Evolutionary conservation across 768 basidiomycete species (phyloP), one percentile per base, ranked within the genome.

Genomic region (Lactarius psammicola): DNA sequence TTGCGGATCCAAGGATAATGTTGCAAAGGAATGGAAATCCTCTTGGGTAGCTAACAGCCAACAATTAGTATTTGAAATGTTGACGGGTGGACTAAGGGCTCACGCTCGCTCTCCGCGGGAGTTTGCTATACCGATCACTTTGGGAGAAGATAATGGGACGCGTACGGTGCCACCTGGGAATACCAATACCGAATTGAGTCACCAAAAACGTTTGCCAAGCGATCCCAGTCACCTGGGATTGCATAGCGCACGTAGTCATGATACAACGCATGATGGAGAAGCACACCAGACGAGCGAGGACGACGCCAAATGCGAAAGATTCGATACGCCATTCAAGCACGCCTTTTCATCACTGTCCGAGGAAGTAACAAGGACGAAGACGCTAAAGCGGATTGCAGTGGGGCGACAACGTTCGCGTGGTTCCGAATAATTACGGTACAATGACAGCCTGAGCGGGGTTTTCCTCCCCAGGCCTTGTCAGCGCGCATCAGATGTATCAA

Each of bases 91-190:
- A n/a, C n/a, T n/a, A n/a, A 56, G 38, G 62, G 70, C 77, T 34
- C 73, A 89, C 92, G 82, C 82, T 76, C 92, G 80, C 71, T 87
- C 87, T 49, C 92, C 92, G 53, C 93, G 82, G 26, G 89, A 89
- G 64, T 82, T 87, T 7, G 86, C 85, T 38, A 88, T 80, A 15
- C 92, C 92, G 63, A 93, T 87, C 57, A 94, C 81, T 70, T 90
- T 91, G 1, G 90, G 86, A 30, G 90, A 90, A 40, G 82, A 81
- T 34, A 94, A 77, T 58, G 89, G 89, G 42, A 94, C 78, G 66
- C 92, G 84, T 31, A 84, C 81, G 55, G 81, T 78, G 31, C 89
- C 89, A 60, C 83, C 89, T 88, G 69, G n/a, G 55, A 23, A 34
- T 3, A 33, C n/a, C 6, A 26, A 46, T 23, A 46, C 49, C 49